phyloP scores from a whole-genome alignment of 805 yeast genomes.

The Schwanniomyces occidentalis region DNA sequence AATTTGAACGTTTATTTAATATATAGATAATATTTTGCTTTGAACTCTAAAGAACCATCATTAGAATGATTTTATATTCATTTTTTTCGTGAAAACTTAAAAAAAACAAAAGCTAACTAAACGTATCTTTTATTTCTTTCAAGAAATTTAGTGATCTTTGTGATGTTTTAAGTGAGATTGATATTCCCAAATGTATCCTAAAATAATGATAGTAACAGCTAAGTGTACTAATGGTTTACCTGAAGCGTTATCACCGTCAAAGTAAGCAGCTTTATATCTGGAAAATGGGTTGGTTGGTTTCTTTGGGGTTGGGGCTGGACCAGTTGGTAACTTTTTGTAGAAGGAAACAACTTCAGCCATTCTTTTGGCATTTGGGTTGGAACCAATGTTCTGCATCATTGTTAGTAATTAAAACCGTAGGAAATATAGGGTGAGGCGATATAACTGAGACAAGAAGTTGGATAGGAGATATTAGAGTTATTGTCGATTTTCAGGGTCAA shows the following conservation, averaged over 20 bases:
- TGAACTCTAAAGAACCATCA: too few species aligned
- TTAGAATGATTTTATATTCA: too few species aligned
- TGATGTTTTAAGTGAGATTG: conserved; percentile 73
- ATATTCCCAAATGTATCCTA: conserved; percentile 93
- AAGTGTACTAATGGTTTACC: conserved; percentile 83
- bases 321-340: conserved; percentile 95
- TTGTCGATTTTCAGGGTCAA: too few species aligned
- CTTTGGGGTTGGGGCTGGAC: conserved; percentile 75
- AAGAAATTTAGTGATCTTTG: conserved; percentile 17
- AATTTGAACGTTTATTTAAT: too few species aligned
- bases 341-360: conserved; percentile 92
- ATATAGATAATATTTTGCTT: too few species aligned
- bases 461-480: too few species aligned
- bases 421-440: too few species aligned
- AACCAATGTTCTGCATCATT: conserved; percentile 70
- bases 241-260: conserved; percentile 79
- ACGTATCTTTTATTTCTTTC: too few species aligned
- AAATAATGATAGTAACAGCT: conserved; percentile 62
- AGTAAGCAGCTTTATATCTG: conserved; percentile 82
- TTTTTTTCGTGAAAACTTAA: too few species aligned
- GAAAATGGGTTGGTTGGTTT: conserved; percentile 66
- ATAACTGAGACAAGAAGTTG: too few species aligned
- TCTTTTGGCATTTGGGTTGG: conserved; percentile 96
- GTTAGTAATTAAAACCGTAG: conserved; percentile 24
- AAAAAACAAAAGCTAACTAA: too few species aligned